Base-by-base conservation (phyloP, 2,329 filamentous ascomycete species). In the Aaosphaeria arxii region DNA sequence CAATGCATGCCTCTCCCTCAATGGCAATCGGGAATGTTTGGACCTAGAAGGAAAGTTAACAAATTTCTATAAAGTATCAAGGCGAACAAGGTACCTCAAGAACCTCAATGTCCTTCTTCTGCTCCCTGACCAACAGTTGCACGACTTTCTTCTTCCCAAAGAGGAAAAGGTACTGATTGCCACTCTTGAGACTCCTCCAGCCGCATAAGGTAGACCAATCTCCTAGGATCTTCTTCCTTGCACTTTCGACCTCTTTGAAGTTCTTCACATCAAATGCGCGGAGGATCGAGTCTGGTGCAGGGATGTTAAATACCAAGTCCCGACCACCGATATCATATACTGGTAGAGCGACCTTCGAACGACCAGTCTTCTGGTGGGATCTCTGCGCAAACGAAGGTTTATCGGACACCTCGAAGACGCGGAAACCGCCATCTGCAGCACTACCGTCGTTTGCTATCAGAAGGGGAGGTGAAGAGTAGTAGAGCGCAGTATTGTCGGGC, bases 121-220 rank as follows among this genome's bases (percentile, higher is more conserved):
- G 28, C 1, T 28, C 45, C 30, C 54, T 54, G 11, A 64, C 40
- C 6, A 65, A 40, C 6, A 65, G 55, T 24, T 66, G 63, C 17
- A 66, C 61, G 2, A 58, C 58, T 50, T 52, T 57, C 42, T 58
- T 60, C 47, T 66, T 66, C 29, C 63, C 63, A 39, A 66, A 65
- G 7, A 66, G 30, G 43, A 62, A 66, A 5, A 65, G 31, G 38
- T 66, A 65, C 35, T 45, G 58, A 11, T 63, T 50, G 1, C 60
- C 60, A 28, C 62, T 65, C 17, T 52, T 50, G 9, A 45, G 44
- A 35, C 59, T 65, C 5, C 56, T 55, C 63, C 63, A 66, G n/a
- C 49, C 51, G 13, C 63, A 63, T 7, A 59, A 53, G 5, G 58
- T 56, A 30, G 61, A 64, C 63, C 62, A 65, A 38, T 66, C 62